Evolutionary conservation across 2,329 filamentous ascomycete genomes (phyloP).

Genomic region (Diaporthe vexans): DNA sequence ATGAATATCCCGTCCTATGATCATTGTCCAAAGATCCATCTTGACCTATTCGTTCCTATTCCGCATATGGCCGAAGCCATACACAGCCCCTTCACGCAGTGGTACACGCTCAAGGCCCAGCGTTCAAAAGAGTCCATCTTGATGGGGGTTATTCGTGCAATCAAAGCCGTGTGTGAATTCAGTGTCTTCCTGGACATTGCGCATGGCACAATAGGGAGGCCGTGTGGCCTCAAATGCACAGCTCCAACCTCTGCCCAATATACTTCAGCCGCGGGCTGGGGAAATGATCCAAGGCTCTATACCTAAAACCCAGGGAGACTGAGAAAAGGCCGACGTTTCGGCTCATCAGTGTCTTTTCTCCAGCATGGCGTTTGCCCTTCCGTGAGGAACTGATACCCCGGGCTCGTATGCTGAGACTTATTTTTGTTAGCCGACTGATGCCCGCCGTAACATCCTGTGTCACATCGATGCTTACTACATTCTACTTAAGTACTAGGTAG

Average conservation of each 20-base stretch:
- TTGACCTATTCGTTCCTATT: background rate
- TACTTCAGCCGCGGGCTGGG: background rate
- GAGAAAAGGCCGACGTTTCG: background rate
- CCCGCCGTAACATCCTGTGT: background rate
- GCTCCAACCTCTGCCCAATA: background rate
- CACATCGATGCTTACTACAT: background rate
- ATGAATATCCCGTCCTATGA: background rate
- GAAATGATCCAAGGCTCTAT: background rate
- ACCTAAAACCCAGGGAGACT: background rate
- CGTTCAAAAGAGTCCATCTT: background rate
- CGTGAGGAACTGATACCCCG: background rate
- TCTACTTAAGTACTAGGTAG: background rate
- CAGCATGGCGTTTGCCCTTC: background rate
- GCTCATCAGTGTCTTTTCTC: background rate
- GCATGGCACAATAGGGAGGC: slow-evolving; percentile 3
- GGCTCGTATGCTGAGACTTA: background rate
- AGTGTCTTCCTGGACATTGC: background rate
- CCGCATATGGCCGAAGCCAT: too few species aligned
- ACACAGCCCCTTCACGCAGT: too few species aligned
- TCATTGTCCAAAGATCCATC: background rate
- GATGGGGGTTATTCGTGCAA: background rate
- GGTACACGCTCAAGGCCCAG: too few species aligned
- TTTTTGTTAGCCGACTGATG: background rate
- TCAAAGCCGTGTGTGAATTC: background rate
- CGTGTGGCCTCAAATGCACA: background rate